Evolutionary conservation across 2,329 filamentous ascomycete species (phyloP), one percentile per base, ranked within the genome.

Genomic region (Bertia moriformis): DNA sequence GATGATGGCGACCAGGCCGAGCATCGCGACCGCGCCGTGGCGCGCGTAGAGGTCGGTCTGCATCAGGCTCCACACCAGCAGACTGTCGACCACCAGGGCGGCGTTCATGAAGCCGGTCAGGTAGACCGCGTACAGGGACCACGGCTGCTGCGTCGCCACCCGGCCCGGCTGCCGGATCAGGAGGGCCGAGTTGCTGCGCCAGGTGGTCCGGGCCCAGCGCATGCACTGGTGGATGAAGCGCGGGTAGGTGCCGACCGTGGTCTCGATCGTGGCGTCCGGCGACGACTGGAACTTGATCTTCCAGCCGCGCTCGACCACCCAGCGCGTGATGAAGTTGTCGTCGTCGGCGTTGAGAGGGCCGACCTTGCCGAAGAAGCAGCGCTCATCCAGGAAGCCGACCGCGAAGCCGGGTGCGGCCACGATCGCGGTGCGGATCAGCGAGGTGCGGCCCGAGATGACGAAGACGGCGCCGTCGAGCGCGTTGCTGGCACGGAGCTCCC

Each of bases 271-370:
- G 0, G 65, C 58, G 2, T 70, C 61, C 0, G 56, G 46, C 3
- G 60, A 59, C 41, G 66, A 63, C 48, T 80, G 73, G 38, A 78
- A 66, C 36, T 62, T 60, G 42, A 78, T 65, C 4, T 62, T 56
- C 61, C 63, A 74, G n/a, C 61, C 62, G 4, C 63, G 50, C 7
- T 56, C 56, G 32, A 71, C 62, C 4, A 67, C 58, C 43, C 63
- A 71, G 10, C 74, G 59, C 0, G 73, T 78, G 24, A 71, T 56
- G 46, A 66, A 78, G 50, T 78, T 78, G 56, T 80, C 74, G 42
- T 78, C 73, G 43, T 78, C 74, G 0, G 61, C 58, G 15, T 66
- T 63, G 2, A 76, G 51, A 0, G 67, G 66, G 1, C 61, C 60
- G 1, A 65, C 54, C 0, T 50, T 36, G 0, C 57, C 56, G 18